These are phyloP conservation scores for Trichosporon sp. DNA, from an alignment of 1,284 basidiomycete species.

Conservation along the genomic window DNA sequence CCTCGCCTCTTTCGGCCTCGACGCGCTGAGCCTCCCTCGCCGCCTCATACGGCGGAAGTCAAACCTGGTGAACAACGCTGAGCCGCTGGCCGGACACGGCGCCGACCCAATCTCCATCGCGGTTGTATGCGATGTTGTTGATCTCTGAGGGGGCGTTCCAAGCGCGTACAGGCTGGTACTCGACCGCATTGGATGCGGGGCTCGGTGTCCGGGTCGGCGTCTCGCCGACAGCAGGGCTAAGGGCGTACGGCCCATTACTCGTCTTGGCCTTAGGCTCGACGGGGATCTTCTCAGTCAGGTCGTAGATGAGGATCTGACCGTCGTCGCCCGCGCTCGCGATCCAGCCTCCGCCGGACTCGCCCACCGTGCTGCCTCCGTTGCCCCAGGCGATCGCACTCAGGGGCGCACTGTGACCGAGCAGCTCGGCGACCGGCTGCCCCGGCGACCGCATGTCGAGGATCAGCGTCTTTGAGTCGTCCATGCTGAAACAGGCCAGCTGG, in stretches of 20 bases:
- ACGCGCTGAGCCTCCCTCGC: background rate
- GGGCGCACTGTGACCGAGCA: conserved; percentile 63
- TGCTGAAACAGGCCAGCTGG: conserved; percentile 47
- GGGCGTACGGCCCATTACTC: conserved; percentile 15
- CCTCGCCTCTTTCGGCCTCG: background rate
- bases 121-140: conserved; percentile 72
- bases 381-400: conserved; percentile 87
- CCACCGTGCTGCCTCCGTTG: conserved; percentile 44
- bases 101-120: conserved; percentile 77
- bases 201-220: conserved; percentile 61
- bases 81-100: conserved; percentile 76
- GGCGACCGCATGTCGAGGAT: conserved; percentile 92
- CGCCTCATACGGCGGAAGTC: conserved; percentile 45
- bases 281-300: conserved; percentile 53
- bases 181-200: conserved; percentile 24
- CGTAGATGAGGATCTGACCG: conserved; percentile 83
- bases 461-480: conserved; percentile 78
- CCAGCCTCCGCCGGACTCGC: conserved; percentile 62
- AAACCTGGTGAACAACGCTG: conserved; percentile 59
- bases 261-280: conserved; percentile 9
- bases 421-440: conserved; percentile 84
- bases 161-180: conserved; percentile 72
- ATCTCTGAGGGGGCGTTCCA: conserved; percentile 75
- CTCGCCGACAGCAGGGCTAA: conserved; percentile 51
- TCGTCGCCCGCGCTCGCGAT: conserved; percentile 85